Percentiles rank a stretch among this genome's conserved stretches.
phyloP scores from a whole-genome alignment of 257 asterid genomes.

The Solanum paucissectum region DNA sequence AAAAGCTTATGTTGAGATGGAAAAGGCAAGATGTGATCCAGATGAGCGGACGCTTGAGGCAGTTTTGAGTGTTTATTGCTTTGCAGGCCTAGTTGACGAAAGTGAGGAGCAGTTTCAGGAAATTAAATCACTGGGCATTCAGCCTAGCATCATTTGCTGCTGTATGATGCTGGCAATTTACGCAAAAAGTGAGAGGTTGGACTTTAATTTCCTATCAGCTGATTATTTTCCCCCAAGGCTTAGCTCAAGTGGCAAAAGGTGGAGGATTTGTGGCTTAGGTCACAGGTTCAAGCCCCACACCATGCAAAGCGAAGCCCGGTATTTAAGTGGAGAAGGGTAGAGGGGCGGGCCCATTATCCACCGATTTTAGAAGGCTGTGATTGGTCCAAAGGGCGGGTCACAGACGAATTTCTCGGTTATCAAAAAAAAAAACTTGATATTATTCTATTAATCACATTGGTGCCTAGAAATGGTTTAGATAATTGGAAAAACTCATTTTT shows the following conservation, averaged over 20 bases:
- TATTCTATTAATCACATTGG: not conserved
- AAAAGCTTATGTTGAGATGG: slow-evolving; percentile 91
- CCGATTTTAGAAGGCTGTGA: no score
- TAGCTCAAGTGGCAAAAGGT: no score
- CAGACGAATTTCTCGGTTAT: no score
- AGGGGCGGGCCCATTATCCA: no score
- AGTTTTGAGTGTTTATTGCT: slow-evolving; percentile 86
- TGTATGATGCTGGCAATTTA: slow-evolving; percentile 88
- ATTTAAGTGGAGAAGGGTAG: no score
- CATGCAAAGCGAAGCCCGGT: no score
- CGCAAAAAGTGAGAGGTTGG: slow-evolving; percentile 73
- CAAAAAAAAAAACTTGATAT: not conserved
- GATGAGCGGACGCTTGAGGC: slow-evolving; percentile 94
- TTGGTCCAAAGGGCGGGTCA: no score
- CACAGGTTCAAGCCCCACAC: no score
- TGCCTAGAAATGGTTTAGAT: not conserved
- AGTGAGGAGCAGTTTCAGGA: slow-evolving; percentile 81
- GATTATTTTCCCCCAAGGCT: not conserved
- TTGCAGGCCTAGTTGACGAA: slow-evolving; percentile 87
- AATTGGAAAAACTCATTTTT: not conserved
- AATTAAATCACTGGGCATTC: slow-evolving; percentile 74
- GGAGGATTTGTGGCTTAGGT: no score
- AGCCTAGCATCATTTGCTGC: slow-evolving; percentile 88
- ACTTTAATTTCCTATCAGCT: slow-evolving; percentile 1
- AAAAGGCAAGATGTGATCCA: slow-evolving; percentile 79